Evolutionary conservation across 2,329 filamentous ascomycete species (phyloP).

Genomic region (Aplosporella prunicola): DNA sequence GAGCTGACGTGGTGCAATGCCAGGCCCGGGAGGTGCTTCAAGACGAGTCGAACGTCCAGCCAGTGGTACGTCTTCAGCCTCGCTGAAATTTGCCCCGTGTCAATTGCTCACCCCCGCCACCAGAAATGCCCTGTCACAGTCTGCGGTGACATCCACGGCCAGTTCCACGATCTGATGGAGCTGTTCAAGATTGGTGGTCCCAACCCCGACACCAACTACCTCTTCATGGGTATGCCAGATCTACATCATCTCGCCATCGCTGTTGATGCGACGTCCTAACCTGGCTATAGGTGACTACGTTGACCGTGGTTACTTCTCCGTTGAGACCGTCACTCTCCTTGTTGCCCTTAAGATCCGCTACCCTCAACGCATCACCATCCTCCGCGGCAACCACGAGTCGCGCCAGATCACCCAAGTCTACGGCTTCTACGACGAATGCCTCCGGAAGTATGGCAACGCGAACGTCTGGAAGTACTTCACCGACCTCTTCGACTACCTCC

Average conservation of each 20-base stretch:
- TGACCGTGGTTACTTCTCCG: slow-evolving; percentile 96
- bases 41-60: slow-evolving; percentile 97
- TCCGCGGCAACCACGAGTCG: slow-evolving; percentile 82
- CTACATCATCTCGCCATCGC: slow-evolving; percentile 14
- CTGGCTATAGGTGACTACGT: slow-evolving; percentile 77
- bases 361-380: slow-evolving; percentile 93
- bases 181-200: slow-evolving; percentile 98
- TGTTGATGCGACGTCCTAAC: slow-evolving; percentile 6
- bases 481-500: slow-evolving; percentile 69
- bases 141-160: slow-evolving; percentile 97
- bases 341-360: slow-evolving; percentile 97
- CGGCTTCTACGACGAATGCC: slow-evolving; percentile 69
- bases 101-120: slow-evolving; percentile 14
- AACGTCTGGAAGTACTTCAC: slow-evolving; percentile 73
- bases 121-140: slow-evolving; percentile 95
- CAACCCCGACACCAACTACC: slow-evolving; percentile 97
- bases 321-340: slow-evolving; percentile 94
- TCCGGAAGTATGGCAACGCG: slow-evolving; percentile 68
- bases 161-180: slow-evolving; percentile 99
- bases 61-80: slow-evolving; percentile 61
- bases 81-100: neutral
- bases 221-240: slow-evolving; percentile 75
- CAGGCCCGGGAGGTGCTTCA: slow-evolving; percentile 93
- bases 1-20: slow-evolving; percentile 11
- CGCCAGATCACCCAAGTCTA: slow-evolving; percentile 72